phyloP scores from a whole-genome alignment of 164 flowering plant genomes.

The Malania oleifera region DNA sequence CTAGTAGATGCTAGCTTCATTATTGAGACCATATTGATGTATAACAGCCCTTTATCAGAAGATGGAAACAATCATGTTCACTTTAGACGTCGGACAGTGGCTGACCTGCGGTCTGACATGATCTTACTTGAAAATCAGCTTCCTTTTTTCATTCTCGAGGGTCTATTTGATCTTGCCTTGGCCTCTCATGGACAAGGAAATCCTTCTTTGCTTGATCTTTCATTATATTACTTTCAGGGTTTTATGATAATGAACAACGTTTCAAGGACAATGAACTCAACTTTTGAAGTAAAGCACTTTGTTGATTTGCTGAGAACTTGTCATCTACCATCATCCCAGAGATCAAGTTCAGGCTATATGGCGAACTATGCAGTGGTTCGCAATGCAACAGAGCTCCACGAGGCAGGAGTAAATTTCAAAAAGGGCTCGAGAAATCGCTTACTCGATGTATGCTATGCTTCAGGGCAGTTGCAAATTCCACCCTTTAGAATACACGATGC shows the following conservation, averaged over 20 bases:
- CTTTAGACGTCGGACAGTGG: no score
- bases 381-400: conserved; percentile 8
- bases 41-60: no score
- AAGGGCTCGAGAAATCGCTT: not conserved
- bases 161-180: not conserved
- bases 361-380: no score
- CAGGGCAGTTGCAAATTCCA: conserved; percentile 21
- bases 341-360: no score
- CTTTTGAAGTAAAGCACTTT: conserved; percentile 10
- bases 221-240: not conserved
- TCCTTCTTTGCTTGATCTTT: not conserved
- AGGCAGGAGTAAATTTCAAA: conserved; percentile 21
- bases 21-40: no score
- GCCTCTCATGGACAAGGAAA: not conserved
- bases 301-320: conserved; percentile 11
- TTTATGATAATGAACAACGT: not conserved
- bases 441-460: conserved; percentile 10
- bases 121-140: not conserved
- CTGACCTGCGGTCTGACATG: not conserved
- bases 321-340: not conserved
- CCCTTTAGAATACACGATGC: not conserved
- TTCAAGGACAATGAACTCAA: not conserved
- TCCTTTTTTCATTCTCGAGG: conserved; percentile 1
- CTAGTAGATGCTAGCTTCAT: no score
- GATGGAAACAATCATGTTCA: no score